Evolutionary conservation across 345 rosid genomes (phyloP), one percentile per base, ranked within the genome.

Genomic region (Fremontodendron californicum): DNA sequence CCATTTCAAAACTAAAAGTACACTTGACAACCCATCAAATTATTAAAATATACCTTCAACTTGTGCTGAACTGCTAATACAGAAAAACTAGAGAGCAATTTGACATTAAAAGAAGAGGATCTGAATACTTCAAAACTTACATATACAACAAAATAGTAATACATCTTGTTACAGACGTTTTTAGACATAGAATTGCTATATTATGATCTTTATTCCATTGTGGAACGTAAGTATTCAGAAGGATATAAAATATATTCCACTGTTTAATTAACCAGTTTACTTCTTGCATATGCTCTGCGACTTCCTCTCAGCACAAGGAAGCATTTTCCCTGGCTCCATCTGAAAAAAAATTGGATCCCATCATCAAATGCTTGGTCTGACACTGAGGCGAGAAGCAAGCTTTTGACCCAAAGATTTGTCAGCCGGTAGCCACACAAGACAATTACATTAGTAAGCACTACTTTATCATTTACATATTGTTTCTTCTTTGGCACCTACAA

Each of bases 391-490:
- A 63, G 82, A 78, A 13, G 99, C 95, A 43, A 96, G 77, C 86
- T 92, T 93, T 87, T 92, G 93, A 49, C 98, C 96, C 45, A 96
- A 83, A 66, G 97, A 86, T 75, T 75, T 75, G 85, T 88, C 92
- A 23, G 90, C 91, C 95, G 87, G 88, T 57, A 79, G 33, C 37
- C 40, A 63, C 35, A 55, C 51, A 23, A 63, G 71, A 27, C 60
- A 27, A 31, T 70, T 48, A 46, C 16, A 27, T 69, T 43, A n/a
- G 40, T 68, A 43, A 43, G 48, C 48, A 65, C 9, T 65, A 12
- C 25, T 33, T n/a, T 19, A 27, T 27, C 19, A 29, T 12, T 15
- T 33, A 60, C 6, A 12, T 5, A 12, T 25, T 10, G 25, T 25
- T 58, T 58, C 63, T 58, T 11, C 16, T 27, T 15, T 18, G n/a